Percentiles rank a stretch among this genome's conserved stretches.
Conservation (phyloP, 768 basidiomycete species). For the Xerocomellus dryophilus region DNA sequence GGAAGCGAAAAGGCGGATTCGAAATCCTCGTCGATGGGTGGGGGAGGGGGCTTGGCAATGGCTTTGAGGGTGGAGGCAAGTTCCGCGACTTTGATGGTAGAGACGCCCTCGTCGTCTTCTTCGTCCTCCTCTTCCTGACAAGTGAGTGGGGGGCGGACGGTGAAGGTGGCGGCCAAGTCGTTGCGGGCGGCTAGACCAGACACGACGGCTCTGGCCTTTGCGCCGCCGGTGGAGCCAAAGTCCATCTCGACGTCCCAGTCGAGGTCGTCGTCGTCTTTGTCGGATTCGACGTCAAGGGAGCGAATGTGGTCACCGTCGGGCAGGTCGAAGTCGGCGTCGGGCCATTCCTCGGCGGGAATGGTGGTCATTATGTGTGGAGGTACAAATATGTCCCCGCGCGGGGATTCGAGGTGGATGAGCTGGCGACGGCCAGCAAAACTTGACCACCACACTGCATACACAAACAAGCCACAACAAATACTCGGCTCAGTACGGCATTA, state of each 20-base stretch:
- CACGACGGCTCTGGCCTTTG: slow-evolving; percentile 42
- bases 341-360: slow-evolving; percentile 77
- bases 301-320: slow-evolving; percentile 71
- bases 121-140: slow-evolving; percentile 50
- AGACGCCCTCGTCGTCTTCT: slow-evolving; percentile 78
- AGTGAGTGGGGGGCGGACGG: slow-evolving; percentile 63
- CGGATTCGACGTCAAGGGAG: slow-evolving; percentile 52
- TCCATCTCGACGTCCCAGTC: slow-evolving; percentile 85
- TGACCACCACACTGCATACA: neutral
- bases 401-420: neutral
- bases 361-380: slow-evolving; percentile 44
- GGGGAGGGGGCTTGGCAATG: slow-evolving; percentile 33
- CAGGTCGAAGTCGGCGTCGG: slow-evolving; percentile 83
- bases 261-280: slow-evolving; percentile 65
- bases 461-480: slow-evolving; percentile 20
- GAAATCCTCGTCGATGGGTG: slow-evolving; percentile 65
- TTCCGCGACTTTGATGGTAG: slow-evolving; percentile 74
- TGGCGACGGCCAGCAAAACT: neutral
- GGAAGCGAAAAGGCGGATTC: slow-evolving; percentile 83
- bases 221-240: slow-evolving; percentile 54
- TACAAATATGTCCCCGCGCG: neutral
- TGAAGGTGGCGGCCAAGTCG: slow-evolving; percentile 42
- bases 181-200: slow-evolving; percentile 40
- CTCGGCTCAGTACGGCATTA: neutral
- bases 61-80: slow-evolving; percentile 39